Conservation (phyloP, 2,329 filamentous ascomycete genomes). For the Arthrobotrys pseudoclavata region DNA sequence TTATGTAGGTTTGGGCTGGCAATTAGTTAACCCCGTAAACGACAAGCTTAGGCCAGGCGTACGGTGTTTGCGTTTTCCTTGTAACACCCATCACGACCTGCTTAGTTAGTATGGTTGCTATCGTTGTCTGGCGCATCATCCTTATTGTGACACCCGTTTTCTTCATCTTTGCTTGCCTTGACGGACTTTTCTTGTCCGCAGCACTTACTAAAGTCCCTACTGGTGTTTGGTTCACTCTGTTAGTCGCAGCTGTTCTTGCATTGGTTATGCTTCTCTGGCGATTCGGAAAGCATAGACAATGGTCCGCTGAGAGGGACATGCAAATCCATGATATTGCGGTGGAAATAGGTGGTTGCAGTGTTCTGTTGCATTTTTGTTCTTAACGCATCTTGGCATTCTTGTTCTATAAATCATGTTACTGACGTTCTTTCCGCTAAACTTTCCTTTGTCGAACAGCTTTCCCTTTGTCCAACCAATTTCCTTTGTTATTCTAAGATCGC, state of each 20-base stretch:
- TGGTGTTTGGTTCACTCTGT: conserved; percentile 83
- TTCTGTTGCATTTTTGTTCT: no score
- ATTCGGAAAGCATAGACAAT: conserved; percentile 83
- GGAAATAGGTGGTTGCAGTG: no score
- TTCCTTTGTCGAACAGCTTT: no score
- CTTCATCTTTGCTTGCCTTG: conserved; percentile 75
- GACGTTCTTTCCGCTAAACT: no score
- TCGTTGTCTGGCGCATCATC: conserved; percentile 78
- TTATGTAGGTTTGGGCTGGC: conserved; percentile 37
- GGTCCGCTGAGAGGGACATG: conserved; percentile 74
- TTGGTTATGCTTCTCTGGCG: conserved; percentile 80
- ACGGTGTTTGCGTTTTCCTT: conserved; percentile 83
- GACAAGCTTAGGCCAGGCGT: conserved; percentile 78
- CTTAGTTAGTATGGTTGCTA: conserved; percentile 78
- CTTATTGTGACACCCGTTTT: conserved; percentile 75
- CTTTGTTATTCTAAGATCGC: no score
- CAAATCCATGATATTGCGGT: conserved; percentile 53
- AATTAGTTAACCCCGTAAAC: conserved; percentile 69
- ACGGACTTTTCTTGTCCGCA: conserved; percentile 78
- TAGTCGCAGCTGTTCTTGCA: conserved; percentile 75
- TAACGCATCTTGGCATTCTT: conserved; percentile 24
- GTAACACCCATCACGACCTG: conserved; percentile 83
- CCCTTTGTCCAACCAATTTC: no score
- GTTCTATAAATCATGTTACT: no score
- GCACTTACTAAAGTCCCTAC: conserved; percentile 79